Base-by-base conservation (phyloP, 371 early-diverging fungal species). In the Basidiobolus meristosporus region DNA sequence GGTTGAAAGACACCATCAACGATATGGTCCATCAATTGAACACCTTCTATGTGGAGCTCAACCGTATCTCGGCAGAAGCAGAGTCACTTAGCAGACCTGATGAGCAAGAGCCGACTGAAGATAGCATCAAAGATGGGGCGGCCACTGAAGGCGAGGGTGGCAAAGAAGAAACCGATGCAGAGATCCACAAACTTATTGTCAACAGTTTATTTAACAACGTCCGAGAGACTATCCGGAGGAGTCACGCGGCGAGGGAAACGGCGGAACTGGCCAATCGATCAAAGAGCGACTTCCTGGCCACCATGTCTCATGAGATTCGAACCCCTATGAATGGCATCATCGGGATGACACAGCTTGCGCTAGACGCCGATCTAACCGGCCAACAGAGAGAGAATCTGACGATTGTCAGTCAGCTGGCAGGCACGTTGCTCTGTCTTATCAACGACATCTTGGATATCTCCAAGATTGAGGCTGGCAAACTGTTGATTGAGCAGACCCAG, bases 381-480 rank as follows among this genome's bases (percentile, higher is more conserved):
- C 70, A 77, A 34, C 82, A 82, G 52, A 68, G 75, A 38, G 82
- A 81, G 51, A 73, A 76, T 38, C 46, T 79, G 50, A 65, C 72
- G 68, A 73, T 76, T 29, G 75, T 81, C 22, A 69, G 68, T 26
- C 63, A 62, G 9, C 50, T 75, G 40, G 76, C 79, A 4, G 66
- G 69, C 29, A 72, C 68, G 42, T 54, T 84, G 32, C 48, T 78
- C 36, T 72, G 65, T 1, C 74, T 84, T 38, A 77, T 84, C 37
- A 75, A 82, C 43, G 81, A 82, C 49, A 73, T 85, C 47, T 60
- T 85, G 14, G 83, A 85, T 57, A 70, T 82, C 39, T 79, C 80
- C 31, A 82, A 82, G 61, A 78, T 56, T 52, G 85, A 84, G 50
- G 77, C 82, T 0, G 78, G 78, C 18, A 70, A 76, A 20, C 63